Evolutionary conservation across 441 rosid genomes (phyloP).

Genomic region (Jatropha podagrica): DNA sequence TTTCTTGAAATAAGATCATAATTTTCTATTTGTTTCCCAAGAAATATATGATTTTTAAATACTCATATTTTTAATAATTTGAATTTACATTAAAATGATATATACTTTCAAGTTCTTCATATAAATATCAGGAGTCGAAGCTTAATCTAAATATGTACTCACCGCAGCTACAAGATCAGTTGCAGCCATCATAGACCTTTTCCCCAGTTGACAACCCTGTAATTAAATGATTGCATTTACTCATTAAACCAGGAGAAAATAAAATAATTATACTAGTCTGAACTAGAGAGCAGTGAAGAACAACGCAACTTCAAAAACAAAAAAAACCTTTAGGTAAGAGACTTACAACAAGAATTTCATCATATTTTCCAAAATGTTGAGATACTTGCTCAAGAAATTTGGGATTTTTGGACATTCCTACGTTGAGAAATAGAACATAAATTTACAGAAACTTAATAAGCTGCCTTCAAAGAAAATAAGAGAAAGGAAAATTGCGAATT

Average conservation of each 20-base stretch:
- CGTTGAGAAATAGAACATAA: slow-evolving; percentile 10
- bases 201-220: slow-evolving; percentile 83
- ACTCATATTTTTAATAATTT: too few relatives aligned
- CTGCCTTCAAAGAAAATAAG: not conserved
- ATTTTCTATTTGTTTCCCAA: too few relatives aligned
- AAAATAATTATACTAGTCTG: too few relatives aligned
- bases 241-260: not conserved
- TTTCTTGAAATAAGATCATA: too few relatives aligned
- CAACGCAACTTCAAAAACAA: too few relatives aligned
- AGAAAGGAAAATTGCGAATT: not conserved
- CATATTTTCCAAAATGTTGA: slow-evolving; percentile 58
- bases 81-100: too few relatives aligned
- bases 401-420: slow-evolving; percentile 73
- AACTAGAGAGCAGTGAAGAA: too few relatives aligned
- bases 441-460: not conserved
- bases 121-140: not conserved
- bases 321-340: not conserved
- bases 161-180: slow-evolving; percentile 74
- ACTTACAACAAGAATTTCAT: slow-evolving; percentile 78
- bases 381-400: slow-evolving; percentile 62
- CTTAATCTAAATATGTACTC: slow-evolving; percentile 30
- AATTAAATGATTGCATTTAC: not conserved
- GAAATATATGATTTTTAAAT: too few relatives aligned
- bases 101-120: too few relatives aligned
- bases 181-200: slow-evolving; percentile 78